Conservation (phyloP, 2,329 filamentous ascomycete genomes). For the Fusarium lateritium region DNA sequence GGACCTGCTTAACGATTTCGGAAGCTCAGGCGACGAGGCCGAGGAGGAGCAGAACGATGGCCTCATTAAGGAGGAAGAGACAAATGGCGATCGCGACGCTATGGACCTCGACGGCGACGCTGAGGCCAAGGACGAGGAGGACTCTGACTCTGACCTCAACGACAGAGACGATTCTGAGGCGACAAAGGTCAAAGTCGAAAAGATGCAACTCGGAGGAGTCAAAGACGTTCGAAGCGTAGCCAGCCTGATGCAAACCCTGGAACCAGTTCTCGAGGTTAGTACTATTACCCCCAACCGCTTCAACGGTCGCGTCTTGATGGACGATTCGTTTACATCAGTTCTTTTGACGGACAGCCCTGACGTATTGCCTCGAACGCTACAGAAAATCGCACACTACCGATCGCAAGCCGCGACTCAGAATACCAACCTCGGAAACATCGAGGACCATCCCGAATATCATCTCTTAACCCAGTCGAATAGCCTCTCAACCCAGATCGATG, state of each 20-base stretch:
- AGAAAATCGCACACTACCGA: slow-evolving; percentile 88
- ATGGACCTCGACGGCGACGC: slow-evolving; percentile 59
- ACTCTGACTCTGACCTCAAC: slow-evolving; percentile 60
- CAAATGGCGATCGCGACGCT: slow-evolving; percentile 66
- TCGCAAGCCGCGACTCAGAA: slow-evolving; percentile 75
- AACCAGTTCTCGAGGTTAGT: slow-evolving; percentile 87
- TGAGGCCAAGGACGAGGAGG: slow-evolving; percentile 67
- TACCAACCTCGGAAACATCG: slow-evolving; percentile 82
- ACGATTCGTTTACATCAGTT: slow-evolving; percentile 74
- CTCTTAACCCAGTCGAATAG: slow-evolving; percentile 90
- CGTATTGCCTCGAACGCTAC: slow-evolving; percentile 64
- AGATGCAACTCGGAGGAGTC: slow-evolving; percentile 81
- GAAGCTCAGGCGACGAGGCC: slow-evolving; percentile 78
- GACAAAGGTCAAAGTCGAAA: slow-evolving; percentile 84
- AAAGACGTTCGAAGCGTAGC: slow-evolving; percentile 86
- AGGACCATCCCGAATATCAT: slow-evolving; percentile 93
- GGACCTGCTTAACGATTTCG: slow-evolving; percentile 85
- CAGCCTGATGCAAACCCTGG: slow-evolving; percentile 83
- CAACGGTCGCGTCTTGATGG: slow-evolving; percentile 40
- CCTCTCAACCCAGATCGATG: slow-evolving; percentile 91
- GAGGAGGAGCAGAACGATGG: slow-evolving; percentile 72
- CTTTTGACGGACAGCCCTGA: slow-evolving; percentile 76
- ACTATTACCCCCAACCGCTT: slow-evolving; percentile 41
- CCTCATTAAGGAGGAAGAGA: slow-evolving; percentile 59
- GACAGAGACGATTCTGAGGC: slow-evolving; percentile 76